phyloP scores from a whole-genome alignment of 257 asterid species.

The Leonotis leonurus region DNA sequence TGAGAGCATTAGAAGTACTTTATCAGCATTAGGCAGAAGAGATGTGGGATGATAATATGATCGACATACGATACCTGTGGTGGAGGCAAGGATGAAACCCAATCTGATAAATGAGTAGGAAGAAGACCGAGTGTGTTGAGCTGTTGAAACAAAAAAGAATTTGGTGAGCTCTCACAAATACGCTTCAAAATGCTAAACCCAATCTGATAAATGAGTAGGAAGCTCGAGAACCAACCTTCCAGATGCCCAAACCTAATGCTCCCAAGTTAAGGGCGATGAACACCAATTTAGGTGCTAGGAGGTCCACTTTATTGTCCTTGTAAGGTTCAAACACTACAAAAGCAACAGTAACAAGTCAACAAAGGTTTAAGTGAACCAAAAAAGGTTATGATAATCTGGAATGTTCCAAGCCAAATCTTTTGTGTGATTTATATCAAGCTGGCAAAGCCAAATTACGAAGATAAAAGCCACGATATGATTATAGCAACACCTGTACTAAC shows the following conservation, averaged over 20 bases:
- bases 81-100: constrained; percentile 98
- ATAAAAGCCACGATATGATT: neutral
- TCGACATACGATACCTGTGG: constrained; percentile 75
- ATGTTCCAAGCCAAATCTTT: too few species aligned
- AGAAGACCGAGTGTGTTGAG: constrained; percentile 94
- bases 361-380: too few species aligned
- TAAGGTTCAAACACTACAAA: constrained; percentile 86
- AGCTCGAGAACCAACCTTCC: constrained; percentile 62
- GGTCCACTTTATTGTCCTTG: constrained; percentile 87
- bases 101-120: constrained; percentile 92
- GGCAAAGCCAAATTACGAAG: too few species aligned
- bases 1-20: neutral
- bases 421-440: too few species aligned
- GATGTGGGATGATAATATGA: neutral
- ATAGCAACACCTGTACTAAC: neutral
- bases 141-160: constrained; percentile 36
- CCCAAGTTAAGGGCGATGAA: constrained; percentile 80
- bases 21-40: neutral
- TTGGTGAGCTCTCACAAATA: constrained; percentile 7
- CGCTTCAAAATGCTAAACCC: neutral
- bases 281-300: constrained; percentile 62
- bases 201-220: neutral
- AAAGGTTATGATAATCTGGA: too few species aligned
- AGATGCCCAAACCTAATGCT: constrained; percentile 81
- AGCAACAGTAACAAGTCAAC: constrained; percentile 6